Evolutionary conservation across 1,284 basidiomycete species (phyloP).

Genomic region (Sanghuangporus baumii): DNA sequence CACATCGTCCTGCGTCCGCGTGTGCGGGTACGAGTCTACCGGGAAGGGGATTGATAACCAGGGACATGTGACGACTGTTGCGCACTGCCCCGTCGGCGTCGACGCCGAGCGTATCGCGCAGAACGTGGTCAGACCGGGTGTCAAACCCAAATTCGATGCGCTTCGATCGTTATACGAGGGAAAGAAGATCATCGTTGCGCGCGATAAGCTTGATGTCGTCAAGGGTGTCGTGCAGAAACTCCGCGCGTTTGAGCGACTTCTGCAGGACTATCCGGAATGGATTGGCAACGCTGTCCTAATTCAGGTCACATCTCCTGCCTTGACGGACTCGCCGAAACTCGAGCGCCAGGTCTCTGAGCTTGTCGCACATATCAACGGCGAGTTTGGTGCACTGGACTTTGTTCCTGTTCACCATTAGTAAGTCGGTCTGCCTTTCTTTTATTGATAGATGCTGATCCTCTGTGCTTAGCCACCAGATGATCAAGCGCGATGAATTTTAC

Average conservation of each 20-base stretch:
- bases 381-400: conserved; percentile 93
- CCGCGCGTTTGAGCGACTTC: conserved; percentile 92
- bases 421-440: conserved; percentile 25
- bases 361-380: conserved; percentile 95
- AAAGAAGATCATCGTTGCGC: conserved; percentile 97
- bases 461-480: conserved; percentile 78
- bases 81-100: conserved; percentile 96
- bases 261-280: conserved; percentile 95
- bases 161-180: conserved; percentile 85
- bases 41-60: conserved; percentile 70
- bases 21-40: conserved; percentile 92
- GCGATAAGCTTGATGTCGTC: conserved; percentile 98
- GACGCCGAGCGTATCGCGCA: conserved; percentile 86
- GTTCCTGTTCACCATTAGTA: conserved; percentile 99
- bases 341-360: conserved; percentile 93
- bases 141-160: conserved; percentile 85
- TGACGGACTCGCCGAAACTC: conserved; percentile 90
- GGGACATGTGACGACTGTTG: conserved; percentile 81
- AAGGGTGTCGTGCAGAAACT: conserved; percentile 98
- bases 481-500: conserved; percentile 98
- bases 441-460: background rate
- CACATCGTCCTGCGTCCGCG: conserved; percentile 89
- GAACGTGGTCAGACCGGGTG: conserved; percentile 78
- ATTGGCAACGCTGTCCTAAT: conserved; percentile 84
- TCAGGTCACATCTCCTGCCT: conserved; percentile 91